These are phyloP conservation scores for Pholiota microspora DNA, from an alignment of 768 basidiomycete genomes.

Conservation along the genomic window DNA sequence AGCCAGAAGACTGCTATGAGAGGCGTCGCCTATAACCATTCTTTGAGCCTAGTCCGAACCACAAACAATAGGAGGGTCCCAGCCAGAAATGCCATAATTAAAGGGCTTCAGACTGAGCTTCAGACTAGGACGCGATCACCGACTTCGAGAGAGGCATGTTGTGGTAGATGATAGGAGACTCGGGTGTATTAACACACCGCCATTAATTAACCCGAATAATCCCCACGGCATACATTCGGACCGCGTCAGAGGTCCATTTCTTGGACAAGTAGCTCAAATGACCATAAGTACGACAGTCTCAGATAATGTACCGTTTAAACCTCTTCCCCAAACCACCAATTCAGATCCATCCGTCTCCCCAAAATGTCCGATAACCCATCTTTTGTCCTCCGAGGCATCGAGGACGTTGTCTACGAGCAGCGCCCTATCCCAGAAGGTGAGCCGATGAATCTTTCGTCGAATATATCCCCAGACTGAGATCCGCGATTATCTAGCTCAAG, in stretches of 20 bases:
- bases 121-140: background rate
- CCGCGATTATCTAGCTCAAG: slow-evolving; percentile 43
- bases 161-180: slow-evolving; percentile 1
- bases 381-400: slow-evolving; percentile 70
- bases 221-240: slow-evolving; percentile 3
- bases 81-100: background rate
- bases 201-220: slow-evolving; percentile 18
- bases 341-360: slow-evolving; percentile 4
- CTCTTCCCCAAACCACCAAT: slow-evolving; percentile 9
- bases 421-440: slow-evolving; percentile 72
- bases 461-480: slow-evolving; percentile 1
- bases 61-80: background rate
- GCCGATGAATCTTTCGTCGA: slow-evolving; percentile 13
- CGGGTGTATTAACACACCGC: background rate
- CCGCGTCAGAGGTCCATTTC: background rate
- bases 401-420: slow-evolving; percentile 69
- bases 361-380: slow-evolving; percentile 70
- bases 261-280: slow-evolving; percentile 4
- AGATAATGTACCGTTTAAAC: slow-evolving; percentile 1
- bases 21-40: background rate
- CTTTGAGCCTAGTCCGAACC: background rate
- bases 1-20: background rate
- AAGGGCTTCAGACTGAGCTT: too few relatives aligned
- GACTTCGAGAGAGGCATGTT: too few relatives aligned
- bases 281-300: background rate